Conservation (phyloP, 1,284 basidiomycete species). For the Ceratobasidium sp. region DNA sequence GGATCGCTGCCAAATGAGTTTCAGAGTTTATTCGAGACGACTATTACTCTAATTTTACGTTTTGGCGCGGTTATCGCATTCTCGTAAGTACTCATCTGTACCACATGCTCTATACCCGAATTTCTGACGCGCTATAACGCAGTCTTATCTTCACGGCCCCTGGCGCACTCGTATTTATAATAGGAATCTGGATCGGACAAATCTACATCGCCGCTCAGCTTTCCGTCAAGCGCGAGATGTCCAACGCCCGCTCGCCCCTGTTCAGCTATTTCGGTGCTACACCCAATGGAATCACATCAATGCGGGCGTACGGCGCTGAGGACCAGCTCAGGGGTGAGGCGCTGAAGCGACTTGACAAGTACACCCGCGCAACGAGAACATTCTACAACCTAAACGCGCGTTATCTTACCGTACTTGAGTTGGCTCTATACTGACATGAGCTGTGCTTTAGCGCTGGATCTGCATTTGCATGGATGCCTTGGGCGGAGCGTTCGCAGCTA, state of each 20-base stretch:
- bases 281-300: constrained; percentile 52
- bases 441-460: constrained; percentile 45
- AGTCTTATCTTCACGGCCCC: constrained; percentile 55
- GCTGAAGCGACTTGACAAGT: constrained; percentile 47
- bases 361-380: constrained; percentile 45
- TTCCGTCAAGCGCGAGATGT: constrained; percentile 74
- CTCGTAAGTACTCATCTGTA: constrained; percentile 2
- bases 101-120: too few relatives aligned
- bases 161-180: constrained; percentile 56
- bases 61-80: constrained; percentile 57
- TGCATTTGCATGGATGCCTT: constrained; percentile 45
- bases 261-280: constrained; percentile 57
- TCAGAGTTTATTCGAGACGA: constrained; percentile 52
- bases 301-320: constrained; percentile 49
- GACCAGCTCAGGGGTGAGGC: constrained; percentile 46
- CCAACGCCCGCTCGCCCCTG: constrained; percentile 72
- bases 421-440: too few relatives aligned
- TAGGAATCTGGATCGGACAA: constrained; percentile 62
- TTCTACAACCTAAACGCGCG: constrained; percentile 46
- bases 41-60: constrained; percentile 54
- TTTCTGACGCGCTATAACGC: not conserved
- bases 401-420: too few relatives aligned
- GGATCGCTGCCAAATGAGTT: constrained; percentile 47
- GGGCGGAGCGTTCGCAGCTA: constrained; percentile 45
- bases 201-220: constrained; percentile 75